Evolutionary conservation across 2,329 filamentous ascomycete genomes (phyloP), one percentile per base, ranked within the genome.

Genomic region (Diaporthe destruens): DNA sequence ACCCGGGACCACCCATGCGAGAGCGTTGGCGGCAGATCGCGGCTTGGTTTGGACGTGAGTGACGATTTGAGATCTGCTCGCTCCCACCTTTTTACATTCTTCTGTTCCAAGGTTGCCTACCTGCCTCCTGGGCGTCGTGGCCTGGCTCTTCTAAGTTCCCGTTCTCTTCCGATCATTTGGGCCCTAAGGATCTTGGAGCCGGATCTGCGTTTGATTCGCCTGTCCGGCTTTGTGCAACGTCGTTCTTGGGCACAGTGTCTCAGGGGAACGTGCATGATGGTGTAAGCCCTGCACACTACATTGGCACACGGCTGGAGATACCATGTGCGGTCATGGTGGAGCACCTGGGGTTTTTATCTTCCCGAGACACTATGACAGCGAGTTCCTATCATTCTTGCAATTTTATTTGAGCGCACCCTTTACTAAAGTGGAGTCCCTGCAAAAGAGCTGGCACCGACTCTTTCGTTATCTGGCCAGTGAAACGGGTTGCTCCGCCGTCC

Each of bases 1-100:
- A 69, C 0, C 80, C 81, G 0, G 75, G 75, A 6, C 79, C 74
- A 6, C 79, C 74, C 0, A 80, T 79, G 65, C 71, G 77, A 5
- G 71, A 82, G 18, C 36, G 81, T 1, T 83, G 81, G 81, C 79
- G 80, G 0, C 59, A 65, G 4, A 72, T 82, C 1, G 78, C 78
- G 0, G 68, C 57, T 0, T 82, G 79, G 77, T 83, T 83, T 36
- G 78, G 80, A 1, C 72, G 82, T 0, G 74, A 76, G 2, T 80
- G 79, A 6, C 72, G 20, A 59, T 76, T 5, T 76, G 73, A 1
- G 78, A 0, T 32, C 29, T 32, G 16, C 20, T 12, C 34, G 69
- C 36, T 47, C 23, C 29, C 57, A 32, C 11, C 36, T 14, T 36
- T n/a, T 49, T 16, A 54, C 67, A 11, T 44, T 55, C 6, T 66